phyloP scores from a whole-genome alignment of 176 grass and related monocot species.

The Pontederia crassipes region DNA sequence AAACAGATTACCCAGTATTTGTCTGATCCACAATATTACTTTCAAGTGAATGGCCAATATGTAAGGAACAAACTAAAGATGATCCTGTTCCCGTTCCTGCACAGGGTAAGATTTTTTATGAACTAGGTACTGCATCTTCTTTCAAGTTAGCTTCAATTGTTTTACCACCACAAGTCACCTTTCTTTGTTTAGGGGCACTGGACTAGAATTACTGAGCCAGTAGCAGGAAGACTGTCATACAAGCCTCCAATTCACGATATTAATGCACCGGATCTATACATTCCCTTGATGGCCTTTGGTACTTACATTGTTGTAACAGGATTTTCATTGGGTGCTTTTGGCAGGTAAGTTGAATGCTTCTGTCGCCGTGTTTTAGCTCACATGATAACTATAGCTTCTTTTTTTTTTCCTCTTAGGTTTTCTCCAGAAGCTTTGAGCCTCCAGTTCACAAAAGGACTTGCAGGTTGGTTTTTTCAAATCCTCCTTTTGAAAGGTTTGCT shows the following conservation, averaged over 20 bases:
- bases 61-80: constrained; percentile 21
- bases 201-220: constrained; percentile 20
- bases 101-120: constrained; percentile 8
- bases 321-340: constrained; percentile 8
- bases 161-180: not conserved
- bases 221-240: constrained; percentile 13
- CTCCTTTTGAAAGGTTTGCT: constrained; percentile 6
- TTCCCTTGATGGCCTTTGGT: constrained; percentile 20
- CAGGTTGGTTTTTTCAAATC: constrained; percentile 13
- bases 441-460: constrained; percentile 17
- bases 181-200: constrained; percentile 12
- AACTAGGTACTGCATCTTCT: not conserved
- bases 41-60: constrained; percentile 22
- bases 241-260: constrained; percentile 21
- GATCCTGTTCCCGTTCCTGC: constrained; percentile 15
- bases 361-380: too few relatives aligned
- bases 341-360: constrained; percentile 1
- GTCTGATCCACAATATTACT: constrained; percentile 17
- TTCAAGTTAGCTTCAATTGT: not conserved
- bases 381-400: not conserved
- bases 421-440: constrained; percentile 17
- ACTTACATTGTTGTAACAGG: constrained; percentile 17
- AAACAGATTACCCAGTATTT: constrained; percentile 15
- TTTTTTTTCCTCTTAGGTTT: not conserved
- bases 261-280: constrained; percentile 18